Percentiles rank a stretch among this genome's conserved stretches.
Conservation (phyloP, 2,329 filamentous ascomycete species). For the Fusarium albosuccineum region DNA sequence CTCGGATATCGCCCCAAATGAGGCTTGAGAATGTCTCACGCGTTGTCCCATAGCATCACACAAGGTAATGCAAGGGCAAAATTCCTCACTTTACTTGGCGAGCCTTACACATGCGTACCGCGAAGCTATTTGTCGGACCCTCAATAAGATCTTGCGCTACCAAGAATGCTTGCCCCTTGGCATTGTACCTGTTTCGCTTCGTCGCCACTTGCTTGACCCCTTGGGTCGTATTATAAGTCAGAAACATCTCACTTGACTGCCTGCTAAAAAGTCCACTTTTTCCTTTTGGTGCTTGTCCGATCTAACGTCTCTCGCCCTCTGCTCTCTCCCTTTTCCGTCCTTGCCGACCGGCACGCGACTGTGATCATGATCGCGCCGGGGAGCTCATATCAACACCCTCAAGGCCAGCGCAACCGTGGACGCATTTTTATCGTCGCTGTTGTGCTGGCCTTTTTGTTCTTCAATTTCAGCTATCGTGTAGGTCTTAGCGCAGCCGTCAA, state of each 20-base stretch:
- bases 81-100: no score
- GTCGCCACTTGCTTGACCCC: conserved; percentile 3
- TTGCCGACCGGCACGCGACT: not conserved
- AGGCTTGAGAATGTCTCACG: no score
- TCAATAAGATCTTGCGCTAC: no score
- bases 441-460: conserved; percentile 11
- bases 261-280: not conserved
- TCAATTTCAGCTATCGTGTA: conserved; percentile 21
- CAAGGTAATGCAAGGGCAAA: no score
- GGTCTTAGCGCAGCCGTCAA: rapidly evolving
- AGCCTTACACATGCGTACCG: no score
- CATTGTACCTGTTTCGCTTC: not conserved
- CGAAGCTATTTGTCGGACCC: not conserved
- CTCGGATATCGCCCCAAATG: no score
- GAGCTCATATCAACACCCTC: conserved; percentile 3
- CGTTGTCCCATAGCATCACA: no score
- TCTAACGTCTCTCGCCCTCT: not conserved
- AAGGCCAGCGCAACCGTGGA: conserved; percentile 6
- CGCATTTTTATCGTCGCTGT: conserved; percentile 10
- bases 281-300: not conserved
- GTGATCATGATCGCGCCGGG: conserved; percentile 15
- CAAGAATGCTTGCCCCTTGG: not conserved
- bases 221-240: conserved; percentile 14
- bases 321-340: not conserved
- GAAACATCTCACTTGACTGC: not conserved